phyloP scores from a whole-genome alignment of 2,329 filamentous ascomycete species.

The Verticillium longisporum region DNA sequence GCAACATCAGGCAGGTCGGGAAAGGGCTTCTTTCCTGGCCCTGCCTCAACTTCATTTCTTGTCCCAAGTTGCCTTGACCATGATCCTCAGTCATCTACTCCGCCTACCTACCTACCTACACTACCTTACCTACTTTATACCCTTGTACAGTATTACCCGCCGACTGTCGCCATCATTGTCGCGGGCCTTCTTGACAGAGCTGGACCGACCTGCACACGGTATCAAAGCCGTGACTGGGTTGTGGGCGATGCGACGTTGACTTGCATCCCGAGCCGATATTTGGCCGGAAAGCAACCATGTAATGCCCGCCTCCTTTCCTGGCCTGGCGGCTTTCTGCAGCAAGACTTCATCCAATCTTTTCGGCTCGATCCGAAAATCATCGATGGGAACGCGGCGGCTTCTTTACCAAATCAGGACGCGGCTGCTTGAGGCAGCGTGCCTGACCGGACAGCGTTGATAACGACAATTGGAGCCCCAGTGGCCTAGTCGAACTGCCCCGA shows the following conservation, averaged over 20 bases:
- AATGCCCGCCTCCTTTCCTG: not conserved
- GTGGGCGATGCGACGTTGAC: not conserved
- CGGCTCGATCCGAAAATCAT: not conserved
- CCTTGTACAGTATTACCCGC: no score
- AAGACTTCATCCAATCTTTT: not conserved
- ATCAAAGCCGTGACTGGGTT: not conserved
- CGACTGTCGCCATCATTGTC: not conserved
- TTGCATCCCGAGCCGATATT: not conserved
- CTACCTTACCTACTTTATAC: no score
- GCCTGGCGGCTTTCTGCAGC: not conserved
- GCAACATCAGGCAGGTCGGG: no score
- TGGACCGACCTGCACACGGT: not conserved
- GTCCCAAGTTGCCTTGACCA: no score
- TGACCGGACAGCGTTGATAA: not conserved
- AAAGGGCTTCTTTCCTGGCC: no score
- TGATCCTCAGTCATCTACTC: no score
- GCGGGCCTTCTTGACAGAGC: not conserved
- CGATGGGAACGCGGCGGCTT: not conserved
- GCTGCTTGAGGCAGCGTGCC: not conserved
- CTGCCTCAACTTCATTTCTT: no score
- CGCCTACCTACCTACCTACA: no score
- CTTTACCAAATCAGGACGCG: not conserved
- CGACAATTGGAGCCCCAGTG: not conserved
- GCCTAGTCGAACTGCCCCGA: not conserved
- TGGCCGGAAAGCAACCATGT: not conserved